A percentile compares a stretch with the other conserved stretches of the same genome.
Conservation (phyloP, 1,139 yeast genomes). For the Geotrichum citri-aurantii region DNA sequence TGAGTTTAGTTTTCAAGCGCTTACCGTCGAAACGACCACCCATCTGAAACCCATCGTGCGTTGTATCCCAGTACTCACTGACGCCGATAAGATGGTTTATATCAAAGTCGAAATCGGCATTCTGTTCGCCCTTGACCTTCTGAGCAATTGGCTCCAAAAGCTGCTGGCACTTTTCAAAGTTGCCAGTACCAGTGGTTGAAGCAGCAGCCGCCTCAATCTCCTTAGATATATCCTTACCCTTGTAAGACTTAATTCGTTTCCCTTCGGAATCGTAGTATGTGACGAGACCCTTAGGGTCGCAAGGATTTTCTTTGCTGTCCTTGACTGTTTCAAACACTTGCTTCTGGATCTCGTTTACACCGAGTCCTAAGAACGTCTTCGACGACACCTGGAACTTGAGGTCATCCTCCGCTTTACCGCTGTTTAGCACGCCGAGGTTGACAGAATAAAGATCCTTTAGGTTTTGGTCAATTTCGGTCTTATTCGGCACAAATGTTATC, state of each 20-base stretch:
- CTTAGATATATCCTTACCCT: constrained; percentile 7
- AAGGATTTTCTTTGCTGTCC: constrained; percentile 40
- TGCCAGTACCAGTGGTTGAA: constrained; percentile 51
- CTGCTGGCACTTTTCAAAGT: constrained; percentile 50
- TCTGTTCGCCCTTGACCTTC: constrained; percentile 31
- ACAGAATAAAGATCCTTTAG: constrained; percentile 50
- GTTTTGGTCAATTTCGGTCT: constrained; percentile 50
- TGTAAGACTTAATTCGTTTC: constrained; percentile 26
- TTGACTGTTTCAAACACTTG: constrained; percentile 40
- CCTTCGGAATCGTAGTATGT: constrained; percentile 16
- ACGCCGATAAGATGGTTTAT: constrained; percentile 69
- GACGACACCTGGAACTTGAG: constrained; percentile 48
- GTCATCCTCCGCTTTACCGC: constrained; percentile 27
- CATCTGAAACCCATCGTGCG: constrained; percentile 43
- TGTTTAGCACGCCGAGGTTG: constrained; percentile 40
- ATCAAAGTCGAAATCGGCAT: constrained; percentile 65
- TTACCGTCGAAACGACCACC: constrained; percentile 39
- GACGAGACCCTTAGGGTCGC: constrained; percentile 38
- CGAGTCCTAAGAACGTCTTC: constrained; percentile 67
- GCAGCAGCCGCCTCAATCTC: constrained; percentile 7
- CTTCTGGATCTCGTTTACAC: constrained; percentile 63
- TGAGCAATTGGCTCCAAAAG: constrained; percentile 48
- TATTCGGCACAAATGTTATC: constrained; percentile 67
- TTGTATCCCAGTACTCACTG: constrained; percentile 77
- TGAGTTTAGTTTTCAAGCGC: constrained; percentile 42